Conservation (phyloP, 176 grass and related monocot genomes). For the Aegilops tauschii region DNA sequence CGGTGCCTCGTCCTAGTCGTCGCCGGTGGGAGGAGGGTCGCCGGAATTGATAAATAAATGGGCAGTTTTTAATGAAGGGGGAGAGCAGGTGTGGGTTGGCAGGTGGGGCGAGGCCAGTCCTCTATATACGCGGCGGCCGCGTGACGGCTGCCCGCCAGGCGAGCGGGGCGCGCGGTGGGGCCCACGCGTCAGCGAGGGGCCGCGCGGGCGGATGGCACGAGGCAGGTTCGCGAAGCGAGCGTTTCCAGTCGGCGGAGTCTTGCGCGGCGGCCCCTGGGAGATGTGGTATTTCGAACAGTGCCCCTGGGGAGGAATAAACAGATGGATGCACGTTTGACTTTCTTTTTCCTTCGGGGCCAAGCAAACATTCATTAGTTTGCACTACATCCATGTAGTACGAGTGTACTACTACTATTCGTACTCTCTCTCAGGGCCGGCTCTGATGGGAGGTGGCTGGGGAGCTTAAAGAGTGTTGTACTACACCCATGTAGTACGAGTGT, state of each 20-base stretch:
- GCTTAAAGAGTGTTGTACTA: too few species aligned
- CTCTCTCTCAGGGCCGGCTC: too few species aligned
- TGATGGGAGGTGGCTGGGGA: too few species aligned
- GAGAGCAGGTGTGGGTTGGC: background rate
- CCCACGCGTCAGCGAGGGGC: background rate
- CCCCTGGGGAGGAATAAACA: background rate
- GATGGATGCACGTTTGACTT: background rate
- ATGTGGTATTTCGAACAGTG: background rate
- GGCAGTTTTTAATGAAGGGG: background rate
- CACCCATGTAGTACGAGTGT: too few species aligned
- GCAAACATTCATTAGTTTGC: background rate
- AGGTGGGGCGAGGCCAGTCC: background rate
- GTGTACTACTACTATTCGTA: too few species aligned
- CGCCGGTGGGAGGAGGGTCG: background rate
- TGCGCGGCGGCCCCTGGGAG: background rate
- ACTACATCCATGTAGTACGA: too few species aligned
- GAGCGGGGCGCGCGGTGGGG: background rate
- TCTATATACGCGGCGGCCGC: constrained; percentile 4
- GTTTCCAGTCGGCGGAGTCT: background rate
- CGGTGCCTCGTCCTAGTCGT: constrained; percentile 3
- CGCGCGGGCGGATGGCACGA: background rate
- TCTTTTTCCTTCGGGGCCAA: background rate
- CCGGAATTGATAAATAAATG: constrained; percentile 11
- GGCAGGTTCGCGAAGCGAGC: background rate
- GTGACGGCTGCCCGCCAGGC: background rate